phyloP scores from a whole-genome alignment of 2,329 filamentous ascomycete genomes.

The Capronia epimyces region DNA sequence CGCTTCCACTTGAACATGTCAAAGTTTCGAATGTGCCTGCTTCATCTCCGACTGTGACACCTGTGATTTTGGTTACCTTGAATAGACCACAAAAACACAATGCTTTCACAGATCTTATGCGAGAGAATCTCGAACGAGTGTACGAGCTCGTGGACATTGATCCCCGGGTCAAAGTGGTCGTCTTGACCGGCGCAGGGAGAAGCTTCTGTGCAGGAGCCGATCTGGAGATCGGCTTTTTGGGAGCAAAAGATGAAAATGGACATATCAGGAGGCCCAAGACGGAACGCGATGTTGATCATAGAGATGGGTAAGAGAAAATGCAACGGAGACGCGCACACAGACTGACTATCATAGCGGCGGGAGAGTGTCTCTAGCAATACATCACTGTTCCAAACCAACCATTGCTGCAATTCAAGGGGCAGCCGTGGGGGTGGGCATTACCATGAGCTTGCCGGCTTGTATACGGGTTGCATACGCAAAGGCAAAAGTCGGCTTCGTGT shows the following conservation, averaged over 20 bases:
- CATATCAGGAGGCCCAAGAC: slow-evolving; percentile 20
- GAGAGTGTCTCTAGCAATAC: slow-evolving; percentile 51
- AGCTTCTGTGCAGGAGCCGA: slow-evolving; percentile 58
- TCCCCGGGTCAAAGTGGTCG: slow-evolving; percentile 50
- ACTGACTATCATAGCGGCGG: slow-evolving; percentile 43
- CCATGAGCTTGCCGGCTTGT: slow-evolving; percentile 54
- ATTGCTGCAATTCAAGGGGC: slow-evolving; percentile 56
- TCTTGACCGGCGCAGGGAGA: slow-evolving; percentile 50
- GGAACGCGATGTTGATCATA: slow-evolving; percentile 28
- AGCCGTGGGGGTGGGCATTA: slow-evolving; percentile 58
- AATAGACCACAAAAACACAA: slow-evolving; percentile 62
- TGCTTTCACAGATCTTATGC: slow-evolving; percentile 64
- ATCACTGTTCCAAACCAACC: slow-evolving; percentile 54
- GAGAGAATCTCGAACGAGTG: slow-evolving; percentile 53
- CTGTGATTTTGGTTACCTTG: slow-evolving; percentile 58
- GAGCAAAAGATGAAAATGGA: slow-evolving; percentile 20
- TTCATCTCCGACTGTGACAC: slow-evolving; percentile 51
- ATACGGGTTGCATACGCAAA: slow-evolving; percentile 48
- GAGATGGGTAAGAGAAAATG: slow-evolving; percentile 25
- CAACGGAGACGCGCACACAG: neutral
- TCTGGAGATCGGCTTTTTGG: slow-evolving; percentile 42
- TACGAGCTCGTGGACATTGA: slow-evolving; percentile 50
- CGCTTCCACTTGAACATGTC: slow-evolving; percentile 33
- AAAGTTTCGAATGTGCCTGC: slow-evolving; percentile 37
- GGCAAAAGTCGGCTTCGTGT: slow-evolving; percentile 68